A percentile compares a stretch with the other conserved stretches of the same genome.
These are phyloP conservation scores for Mallotus repandus DNA, from an alignment of 441 rosid species.

Conservation along the genomic window DNA sequence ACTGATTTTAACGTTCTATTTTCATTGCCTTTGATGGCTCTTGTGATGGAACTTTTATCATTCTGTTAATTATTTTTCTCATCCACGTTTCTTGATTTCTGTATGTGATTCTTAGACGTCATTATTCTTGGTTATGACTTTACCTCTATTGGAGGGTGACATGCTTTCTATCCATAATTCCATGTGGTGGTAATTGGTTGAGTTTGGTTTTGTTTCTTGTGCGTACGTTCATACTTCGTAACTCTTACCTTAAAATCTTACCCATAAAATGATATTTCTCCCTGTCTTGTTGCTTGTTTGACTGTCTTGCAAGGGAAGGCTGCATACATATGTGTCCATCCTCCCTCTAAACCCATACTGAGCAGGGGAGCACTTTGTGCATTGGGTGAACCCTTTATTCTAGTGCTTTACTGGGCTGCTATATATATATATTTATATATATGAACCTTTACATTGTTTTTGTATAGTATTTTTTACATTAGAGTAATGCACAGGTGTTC, in stretches of 20 bases:
- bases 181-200: slow-evolving; percentile 5
- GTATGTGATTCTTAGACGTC: background rate
- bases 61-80: background rate
- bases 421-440: no score
- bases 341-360: no score
- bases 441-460: background rate
- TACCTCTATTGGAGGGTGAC: background rate
- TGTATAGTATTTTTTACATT: background rate
- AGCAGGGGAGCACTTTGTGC: no score
- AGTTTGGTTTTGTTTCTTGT: slow-evolving; percentile 19
- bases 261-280: background rate
- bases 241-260: background rate
- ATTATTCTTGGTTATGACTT: slow-evolving; percentile 4
- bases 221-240: background rate
- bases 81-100: background rate
- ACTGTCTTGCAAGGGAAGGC: background rate
- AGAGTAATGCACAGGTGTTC: no score
- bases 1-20: background rate
- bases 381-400: background rate
- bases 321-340: no score
- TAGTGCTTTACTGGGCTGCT: background rate
- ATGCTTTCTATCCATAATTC: background rate
- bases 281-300: background rate
- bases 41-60: background rate
- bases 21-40: background rate